Evolutionary conservation across 2,329 filamentous ascomycete species (phyloP).

Genomic region (Leptographium wingfieldii): DNA sequence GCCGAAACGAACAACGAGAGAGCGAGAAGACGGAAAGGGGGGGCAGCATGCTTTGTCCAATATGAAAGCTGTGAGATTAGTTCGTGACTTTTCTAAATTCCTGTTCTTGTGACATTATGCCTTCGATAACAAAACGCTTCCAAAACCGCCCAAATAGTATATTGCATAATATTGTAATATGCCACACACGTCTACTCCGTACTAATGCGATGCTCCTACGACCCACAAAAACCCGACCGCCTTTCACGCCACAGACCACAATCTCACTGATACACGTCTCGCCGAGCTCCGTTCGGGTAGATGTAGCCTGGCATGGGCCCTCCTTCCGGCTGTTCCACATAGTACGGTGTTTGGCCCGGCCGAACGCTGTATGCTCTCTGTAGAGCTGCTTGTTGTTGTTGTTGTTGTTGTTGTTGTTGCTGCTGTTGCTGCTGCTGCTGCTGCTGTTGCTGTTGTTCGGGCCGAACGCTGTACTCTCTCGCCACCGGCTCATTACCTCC

Average conservation of each 20-base stretch:
- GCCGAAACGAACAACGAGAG: neutral
- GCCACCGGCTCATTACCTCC: neutral
- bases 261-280: conserved; percentile 6
- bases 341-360: conserved; percentile 15
- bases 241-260: neutral
- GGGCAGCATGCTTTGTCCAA: neutral
- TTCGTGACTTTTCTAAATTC: neutral
- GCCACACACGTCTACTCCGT: neutral
- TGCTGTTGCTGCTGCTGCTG: neutral
- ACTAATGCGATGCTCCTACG: neutral
- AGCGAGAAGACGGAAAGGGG: neutral
- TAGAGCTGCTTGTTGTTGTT: conserved; percentile 18
- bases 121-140: neutral
- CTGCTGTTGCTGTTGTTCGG: neutral
- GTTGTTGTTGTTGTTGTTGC: conserved; percentile 10
- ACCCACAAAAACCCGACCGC: neutral
- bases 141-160: neutral
- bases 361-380: conserved; percentile 29
- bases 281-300: conserved; percentile 26
- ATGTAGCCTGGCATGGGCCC: conserved; percentile 26
- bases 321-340: conserved; percentile 3
- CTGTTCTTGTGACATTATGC: neutral
- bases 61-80: neutral
- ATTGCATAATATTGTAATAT: neutral
- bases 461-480: conserved; percentile 13